Evolutionary conservation across 176 grass and related monocot genomes (phyloP).

Genomic region (Bonia amplexicaulis): DNA sequence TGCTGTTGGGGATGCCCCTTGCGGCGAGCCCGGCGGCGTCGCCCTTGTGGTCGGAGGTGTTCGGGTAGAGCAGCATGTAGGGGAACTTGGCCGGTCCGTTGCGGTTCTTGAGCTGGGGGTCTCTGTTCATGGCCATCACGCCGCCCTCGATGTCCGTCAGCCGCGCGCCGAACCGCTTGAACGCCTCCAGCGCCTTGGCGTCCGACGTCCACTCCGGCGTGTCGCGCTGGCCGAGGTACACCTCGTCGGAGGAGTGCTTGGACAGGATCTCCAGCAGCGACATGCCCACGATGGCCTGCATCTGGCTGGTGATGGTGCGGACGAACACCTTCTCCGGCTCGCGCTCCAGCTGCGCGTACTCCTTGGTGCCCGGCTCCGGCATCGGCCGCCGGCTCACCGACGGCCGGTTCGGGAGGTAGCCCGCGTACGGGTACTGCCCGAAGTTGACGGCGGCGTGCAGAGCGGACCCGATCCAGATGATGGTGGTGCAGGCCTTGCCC

Average conservation of each 20-base stretch:
- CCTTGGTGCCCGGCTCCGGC: slow-evolving; percentile 33
- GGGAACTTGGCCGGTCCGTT: slow-evolving; percentile 29
- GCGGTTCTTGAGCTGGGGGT: slow-evolving; percentile 29
- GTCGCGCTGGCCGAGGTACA: slow-evolving; percentile 61
- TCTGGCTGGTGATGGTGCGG: slow-evolving; percentile 46
- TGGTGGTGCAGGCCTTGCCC: slow-evolving; percentile 45
- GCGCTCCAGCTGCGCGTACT: slow-evolving; percentile 26
- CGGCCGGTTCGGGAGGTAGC: slow-evolving; percentile 48
- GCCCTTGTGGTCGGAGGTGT: slow-evolving; percentile 17
- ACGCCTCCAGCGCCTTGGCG: slow-evolving; percentile 38
- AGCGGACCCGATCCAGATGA: slow-evolving; percentile 47
- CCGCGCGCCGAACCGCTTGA: slow-evolving; percentile 20
- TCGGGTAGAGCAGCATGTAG: slow-evolving; percentile 35
- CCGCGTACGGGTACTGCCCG: slow-evolving; percentile 41
- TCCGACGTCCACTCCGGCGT: slow-evolving; percentile 49
- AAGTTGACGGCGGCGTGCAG: slow-evolving; percentile 52
- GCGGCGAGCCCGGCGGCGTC: slow-evolving; percentile 8
- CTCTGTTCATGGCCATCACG: not conserved
- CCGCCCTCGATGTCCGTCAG: slow-evolving; percentile 22
- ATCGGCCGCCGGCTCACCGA: slow-evolving; percentile 44
- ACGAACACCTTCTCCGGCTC: slow-evolving; percentile 53
- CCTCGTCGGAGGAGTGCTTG: slow-evolving; percentile 51
- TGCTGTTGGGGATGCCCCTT: slow-evolving; percentile 44
- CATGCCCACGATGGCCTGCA: slow-evolving; percentile 50
- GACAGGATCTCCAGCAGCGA: slow-evolving; percentile 64